Evolutionary conservation across 208 protist genomes (phyloP).

Genomic region (Crithidia brevicula): DNA sequence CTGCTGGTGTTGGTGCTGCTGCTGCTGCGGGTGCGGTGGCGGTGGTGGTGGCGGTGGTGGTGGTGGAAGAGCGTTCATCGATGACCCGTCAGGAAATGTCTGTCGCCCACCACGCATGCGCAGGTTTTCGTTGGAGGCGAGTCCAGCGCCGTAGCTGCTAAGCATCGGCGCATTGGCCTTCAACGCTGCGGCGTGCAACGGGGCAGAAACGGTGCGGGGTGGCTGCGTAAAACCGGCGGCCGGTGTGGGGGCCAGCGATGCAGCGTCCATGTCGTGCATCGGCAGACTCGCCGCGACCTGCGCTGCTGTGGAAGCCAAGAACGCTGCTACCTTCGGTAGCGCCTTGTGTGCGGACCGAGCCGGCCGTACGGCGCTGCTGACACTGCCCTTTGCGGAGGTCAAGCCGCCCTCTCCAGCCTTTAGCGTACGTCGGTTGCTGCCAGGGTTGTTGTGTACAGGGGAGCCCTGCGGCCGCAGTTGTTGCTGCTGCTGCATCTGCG

Average conservation of each 20-base stretch:
- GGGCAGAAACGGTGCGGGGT: slow-evolving; percentile 3
- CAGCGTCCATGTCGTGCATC: neutral
- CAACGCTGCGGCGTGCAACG: neutral
- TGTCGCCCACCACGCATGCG: slow-evolving; percentile 4
- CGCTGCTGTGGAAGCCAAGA: slow-evolving; percentile 1
- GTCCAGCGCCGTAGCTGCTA: no score
- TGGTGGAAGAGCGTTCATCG: neutral
- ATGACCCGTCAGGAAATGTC: neutral
- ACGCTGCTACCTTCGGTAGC: slow-evolving; percentile 1
- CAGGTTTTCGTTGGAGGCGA: neutral
- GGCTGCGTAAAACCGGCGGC: neutral
- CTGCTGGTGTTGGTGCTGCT: neutral
- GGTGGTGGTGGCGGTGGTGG: neutral
- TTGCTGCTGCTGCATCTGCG: neutral
- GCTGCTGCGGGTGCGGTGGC: neutral
- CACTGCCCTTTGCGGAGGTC: neutral
- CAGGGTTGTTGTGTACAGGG: no score
- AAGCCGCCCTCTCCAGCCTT: neutral
- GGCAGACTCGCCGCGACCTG: neutral
- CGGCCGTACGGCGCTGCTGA: slow-evolving; percentile 2
- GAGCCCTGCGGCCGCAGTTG: neutral
- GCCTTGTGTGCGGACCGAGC: neutral
- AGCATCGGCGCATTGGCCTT: neutral
- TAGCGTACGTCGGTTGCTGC: neutral
- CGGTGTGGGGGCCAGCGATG: neutral